Evolutionary conservation across 441 rosid species (phyloP).

Genomic region (Gossypium davidsonii): DNA sequence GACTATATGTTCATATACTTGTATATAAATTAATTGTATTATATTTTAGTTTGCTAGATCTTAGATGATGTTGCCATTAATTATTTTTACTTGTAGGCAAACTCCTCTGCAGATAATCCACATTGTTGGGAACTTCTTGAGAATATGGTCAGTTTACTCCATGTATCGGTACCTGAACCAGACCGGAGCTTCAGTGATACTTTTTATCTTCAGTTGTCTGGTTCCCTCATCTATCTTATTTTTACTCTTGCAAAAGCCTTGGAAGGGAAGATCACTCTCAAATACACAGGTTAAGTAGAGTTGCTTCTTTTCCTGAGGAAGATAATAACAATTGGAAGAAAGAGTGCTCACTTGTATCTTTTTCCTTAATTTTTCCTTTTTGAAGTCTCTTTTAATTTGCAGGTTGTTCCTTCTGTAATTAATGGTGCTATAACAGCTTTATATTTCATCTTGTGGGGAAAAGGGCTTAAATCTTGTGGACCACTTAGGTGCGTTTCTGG

Average conservation of each 20-base stretch:
- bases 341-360: conserved; percentile 7
- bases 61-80: not conserved
- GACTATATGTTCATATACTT: too few relatives aligned
- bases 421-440: conserved; percentile 87
- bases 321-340: not conserved
- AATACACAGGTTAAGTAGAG: conserved; percentile 61
- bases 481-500: conserved; percentile 62
- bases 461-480: conserved; percentile 85
- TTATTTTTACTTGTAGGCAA: conserved; percentile 42
- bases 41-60: not conserved
- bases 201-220: conserved; percentile 77
- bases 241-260: conserved; percentile 77
- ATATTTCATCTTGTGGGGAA: conserved; percentile 91
- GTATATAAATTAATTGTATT: not conserved
- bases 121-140: conserved; percentile 58
- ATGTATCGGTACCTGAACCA: conserved; percentile 69
- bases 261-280: conserved; percentile 92
- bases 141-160: conserved; percentile 96
- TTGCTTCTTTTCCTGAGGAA: not conserved
- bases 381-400: conserved; percentile 25
- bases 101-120: conserved; percentile 80
- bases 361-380: conserved; percentile 4
- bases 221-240: conserved; percentile 69
- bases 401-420: conserved; percentile 88
- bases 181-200: conserved; percentile 75